Conservation (phyloP, 2,329 filamentous ascomycete genomes). For the Mycosphaerelloides madeirae region DNA sequence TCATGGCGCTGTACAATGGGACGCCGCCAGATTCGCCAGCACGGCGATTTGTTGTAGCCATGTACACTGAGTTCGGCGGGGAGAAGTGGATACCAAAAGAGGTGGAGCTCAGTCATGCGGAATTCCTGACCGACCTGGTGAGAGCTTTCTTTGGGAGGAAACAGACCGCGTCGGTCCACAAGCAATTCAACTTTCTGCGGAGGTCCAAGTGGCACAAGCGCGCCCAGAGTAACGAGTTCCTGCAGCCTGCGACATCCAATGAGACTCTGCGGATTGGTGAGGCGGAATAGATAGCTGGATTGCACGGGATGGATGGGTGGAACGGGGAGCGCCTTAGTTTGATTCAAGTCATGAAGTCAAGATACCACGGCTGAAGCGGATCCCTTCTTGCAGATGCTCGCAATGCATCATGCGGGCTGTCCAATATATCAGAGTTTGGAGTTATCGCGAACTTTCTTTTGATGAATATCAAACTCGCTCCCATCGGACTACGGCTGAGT, state of each 20-base stretch:
- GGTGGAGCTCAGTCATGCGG: constrained; percentile 13
- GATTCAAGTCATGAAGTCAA: no score
- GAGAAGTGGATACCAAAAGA: constrained; percentile 23
- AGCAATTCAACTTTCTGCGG: constrained; percentile 16
- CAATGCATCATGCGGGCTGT: no score
- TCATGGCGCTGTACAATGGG: constrained; percentile 18
- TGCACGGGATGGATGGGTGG: neutral
- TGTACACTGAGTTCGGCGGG: constrained; percentile 17
- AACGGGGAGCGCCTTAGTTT: no score
- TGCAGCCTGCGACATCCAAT: constrained; percentile 6
- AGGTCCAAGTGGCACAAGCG: constrained; percentile 17
- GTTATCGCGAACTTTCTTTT: no score
- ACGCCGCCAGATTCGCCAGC: constrained; percentile 14
- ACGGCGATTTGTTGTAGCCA: constrained; percentile 17
- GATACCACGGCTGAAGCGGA: no score
- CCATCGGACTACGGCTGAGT: no score
- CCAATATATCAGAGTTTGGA: no score
- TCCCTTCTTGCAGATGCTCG: no score
- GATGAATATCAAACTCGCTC: no score
- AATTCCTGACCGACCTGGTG: constrained; percentile 19
- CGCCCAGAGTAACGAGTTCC: constrained; percentile 12
- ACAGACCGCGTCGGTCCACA: constrained; percentile 9
- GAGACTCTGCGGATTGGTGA: constrained; percentile 1
- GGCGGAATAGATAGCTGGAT: neutral
- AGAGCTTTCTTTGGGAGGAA: constrained; percentile 12